Percentiles rank a stretch among this genome's conserved stretches.
phyloP scores from a whole-genome alignment of 1,139 yeast genomes.

The Candida albicans region DNA sequence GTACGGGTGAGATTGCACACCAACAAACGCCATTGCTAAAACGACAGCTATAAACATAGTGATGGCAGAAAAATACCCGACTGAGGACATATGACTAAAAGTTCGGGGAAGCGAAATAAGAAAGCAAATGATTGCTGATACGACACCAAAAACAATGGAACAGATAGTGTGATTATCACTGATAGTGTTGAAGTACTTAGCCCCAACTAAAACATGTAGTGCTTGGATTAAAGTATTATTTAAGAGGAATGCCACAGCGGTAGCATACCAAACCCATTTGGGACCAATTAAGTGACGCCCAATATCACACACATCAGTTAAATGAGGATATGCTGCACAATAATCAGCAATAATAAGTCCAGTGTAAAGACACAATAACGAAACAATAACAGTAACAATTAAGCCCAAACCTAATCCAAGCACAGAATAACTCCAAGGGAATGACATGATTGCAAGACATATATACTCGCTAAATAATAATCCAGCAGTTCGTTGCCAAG shows the following conservation, averaged over 20 bases:
- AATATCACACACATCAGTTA: slow-evolving; percentile 57
- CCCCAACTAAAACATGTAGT: slow-evolving; percentile 58
- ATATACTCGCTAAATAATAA: slow-evolving; percentile 60
- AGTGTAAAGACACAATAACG: slow-evolving; percentile 53
- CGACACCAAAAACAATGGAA: slow-evolving; percentile 50
- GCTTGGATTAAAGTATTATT: slow-evolving; percentile 61
- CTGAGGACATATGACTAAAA: slow-evolving; percentile 48
- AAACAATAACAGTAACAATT: slow-evolving; percentile 52
- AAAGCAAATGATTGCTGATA: slow-evolving; percentile 48
- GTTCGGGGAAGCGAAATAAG: slow-evolving; percentile 57
- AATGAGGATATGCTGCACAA: slow-evolving; percentile 53
- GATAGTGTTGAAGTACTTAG: slow-evolving; percentile 58
- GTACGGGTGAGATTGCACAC: slow-evolving; percentile 50
- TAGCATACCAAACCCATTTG: slow-evolving; percentile 56
- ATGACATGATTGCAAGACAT: slow-evolving; percentile 62
- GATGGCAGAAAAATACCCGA: slow-evolving; percentile 52
- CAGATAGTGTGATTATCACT: slow-evolving; percentile 50
- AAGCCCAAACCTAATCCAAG: slow-evolving; percentile 60
- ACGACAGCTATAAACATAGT: slow-evolving; percentile 60
- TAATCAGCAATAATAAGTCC: slow-evolving; percentile 55
- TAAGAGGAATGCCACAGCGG: slow-evolving; percentile 53
- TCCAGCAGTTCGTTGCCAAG: slow-evolving; percentile 61
- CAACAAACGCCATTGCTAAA: slow-evolving; percentile 54
- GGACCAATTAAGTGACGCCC: slow-evolving; percentile 58
- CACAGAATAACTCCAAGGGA: slow-evolving; percentile 64